phyloP scores from a whole-genome alignment of 257 asterid species.

The Rauvolfia tetraphylla region DNA sequence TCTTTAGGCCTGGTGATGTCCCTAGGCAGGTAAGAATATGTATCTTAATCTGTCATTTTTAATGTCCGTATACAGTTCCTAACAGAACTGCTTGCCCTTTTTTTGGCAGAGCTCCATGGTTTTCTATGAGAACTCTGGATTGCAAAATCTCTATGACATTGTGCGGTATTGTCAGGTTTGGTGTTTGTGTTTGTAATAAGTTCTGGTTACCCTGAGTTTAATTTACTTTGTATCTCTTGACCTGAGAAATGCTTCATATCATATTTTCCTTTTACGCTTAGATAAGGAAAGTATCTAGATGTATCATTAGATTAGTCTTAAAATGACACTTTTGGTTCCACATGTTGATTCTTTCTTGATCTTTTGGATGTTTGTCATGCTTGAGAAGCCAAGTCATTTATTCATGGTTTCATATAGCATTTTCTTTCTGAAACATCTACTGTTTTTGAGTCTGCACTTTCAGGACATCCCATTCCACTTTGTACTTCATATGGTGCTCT shows the following conservation, averaged over 20 bases:
- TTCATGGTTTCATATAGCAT: neutral
- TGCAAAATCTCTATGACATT: conserved; percentile 86
- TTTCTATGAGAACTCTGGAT: conserved; percentile 87
- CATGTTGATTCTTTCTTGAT: neutral
- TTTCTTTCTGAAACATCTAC: neutral
- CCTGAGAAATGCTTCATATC: neutral
- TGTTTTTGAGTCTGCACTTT: neutral
- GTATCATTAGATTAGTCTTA: neutral
- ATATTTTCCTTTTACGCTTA: neutral
- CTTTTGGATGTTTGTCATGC: neutral
- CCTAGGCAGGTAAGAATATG: conserved; percentile 73
- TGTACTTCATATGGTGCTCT: neutral
- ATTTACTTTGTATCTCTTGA: neutral
- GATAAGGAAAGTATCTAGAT: neutral
- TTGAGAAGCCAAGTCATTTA: neutral
- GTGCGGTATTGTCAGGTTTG: conserved; percentile 86
- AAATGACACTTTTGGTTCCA: neutral
- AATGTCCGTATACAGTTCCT: conserved; percentile 6
- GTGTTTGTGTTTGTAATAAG: conserved; percentile 2
- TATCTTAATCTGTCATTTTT: conserved; percentile 9
- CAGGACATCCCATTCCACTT: neutral
- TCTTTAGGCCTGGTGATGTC: conserved; percentile 90
- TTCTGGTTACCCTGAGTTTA: neutral
- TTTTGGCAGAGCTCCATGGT: conserved; percentile 96
- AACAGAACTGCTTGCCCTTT: conserved; percentile 19